phyloP scores from a whole-genome alignment of 2,329 filamentous ascomycete genomes.

The Albophoma yamanashiensis region DNA sequence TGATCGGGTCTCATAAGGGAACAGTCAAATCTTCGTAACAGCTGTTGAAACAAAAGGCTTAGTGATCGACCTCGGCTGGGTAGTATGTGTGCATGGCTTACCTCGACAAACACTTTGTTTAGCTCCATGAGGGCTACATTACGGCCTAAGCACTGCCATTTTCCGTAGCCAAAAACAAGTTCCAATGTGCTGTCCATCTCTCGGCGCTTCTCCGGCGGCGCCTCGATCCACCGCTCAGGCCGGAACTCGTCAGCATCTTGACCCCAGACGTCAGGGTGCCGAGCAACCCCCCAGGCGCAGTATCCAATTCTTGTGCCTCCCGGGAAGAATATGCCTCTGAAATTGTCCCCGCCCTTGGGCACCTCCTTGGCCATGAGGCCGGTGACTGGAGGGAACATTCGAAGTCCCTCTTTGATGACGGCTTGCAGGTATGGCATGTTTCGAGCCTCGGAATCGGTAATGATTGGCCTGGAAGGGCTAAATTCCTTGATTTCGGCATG shows the following conservation, averaged over 20 bases:
- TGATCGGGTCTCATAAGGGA: slow-evolving; percentile 17
- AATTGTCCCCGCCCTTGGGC: slow-evolving; percentile 17
- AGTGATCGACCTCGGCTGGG: neutral
- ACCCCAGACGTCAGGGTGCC: slow-evolving; percentile 22
- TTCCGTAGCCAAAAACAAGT: slow-evolving; percentile 26
- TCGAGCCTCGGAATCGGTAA: slow-evolving; percentile 21
- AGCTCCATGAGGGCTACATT: slow-evolving; percentile 27
- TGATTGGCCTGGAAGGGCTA: slow-evolving; percentile 9
- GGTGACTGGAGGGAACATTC: slow-evolving; percentile 24
- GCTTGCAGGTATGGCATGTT: slow-evolving; percentile 33
- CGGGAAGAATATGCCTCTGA: slow-evolving; percentile 20
- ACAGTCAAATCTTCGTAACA: slow-evolving; percentile 20
- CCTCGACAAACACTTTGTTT: slow-evolving; percentile 30
- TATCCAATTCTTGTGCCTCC: slow-evolving; percentile 20
- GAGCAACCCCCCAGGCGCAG: slow-evolving; percentile 23
- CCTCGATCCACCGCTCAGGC: slow-evolving; percentile 27
- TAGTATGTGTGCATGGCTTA: slow-evolving; percentile 7
- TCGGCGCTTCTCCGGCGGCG: slow-evolving; percentile 14
- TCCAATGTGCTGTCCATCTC: slow-evolving; percentile 26
- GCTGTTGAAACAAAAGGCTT: slow-evolving; percentile 5
- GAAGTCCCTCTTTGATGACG: slow-evolving; percentile 36
- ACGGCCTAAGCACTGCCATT: slow-evolving; percentile 27
- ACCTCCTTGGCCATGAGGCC: slow-evolving; percentile 26
- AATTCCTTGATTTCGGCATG: slow-evolving; percentile 16
- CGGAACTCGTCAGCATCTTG: slow-evolving; percentile 21